These are phyloP conservation scores for Clonostachys chloroleuca DNA, from an alignment of 2,329 filamentous ascomycete genomes.

Conservation along the genomic window DNA sequence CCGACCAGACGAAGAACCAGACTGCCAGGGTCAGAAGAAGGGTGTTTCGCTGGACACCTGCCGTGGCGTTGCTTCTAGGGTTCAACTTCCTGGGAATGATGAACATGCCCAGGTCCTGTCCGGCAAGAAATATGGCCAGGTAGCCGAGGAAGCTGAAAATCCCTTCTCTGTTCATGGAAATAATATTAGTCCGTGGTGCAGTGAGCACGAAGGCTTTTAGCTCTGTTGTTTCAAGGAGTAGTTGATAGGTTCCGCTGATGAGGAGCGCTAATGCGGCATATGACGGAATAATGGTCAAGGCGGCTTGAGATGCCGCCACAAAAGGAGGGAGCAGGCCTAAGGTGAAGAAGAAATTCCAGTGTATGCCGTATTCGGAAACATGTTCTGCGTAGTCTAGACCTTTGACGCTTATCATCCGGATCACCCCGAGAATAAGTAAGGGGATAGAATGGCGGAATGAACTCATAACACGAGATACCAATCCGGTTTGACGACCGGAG, in stretches of 20 bases:
- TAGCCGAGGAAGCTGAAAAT: constrained; percentile 95
- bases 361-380: constrained; percentile 94
- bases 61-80: constrained; percentile 32
- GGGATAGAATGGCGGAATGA: constrained; percentile 81
- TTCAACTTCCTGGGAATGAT: constrained; percentile 61
- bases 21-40: constrained; percentile 60
- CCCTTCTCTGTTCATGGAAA: constrained; percentile 91
- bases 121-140: constrained; percentile 88
- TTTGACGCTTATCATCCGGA: constrained; percentile 86
- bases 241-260: constrained; percentile 67
- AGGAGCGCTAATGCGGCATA: constrained; percentile 71
- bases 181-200: constrained; percentile 70
- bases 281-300: constrained; percentile 67
- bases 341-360: constrained; percentile 99
- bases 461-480: constrained; percentile 54
- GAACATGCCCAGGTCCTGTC: constrained; percentile 77
- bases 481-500: constrained; percentile 40
- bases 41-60: constrained; percentile 43
- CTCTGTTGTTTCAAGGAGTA: constrained; percentile 69
- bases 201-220: constrained; percentile 80
- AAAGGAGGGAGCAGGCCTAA: constrained; percentile 85
- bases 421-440: constrained; percentile 71
- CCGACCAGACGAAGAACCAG: constrained; percentile 65
- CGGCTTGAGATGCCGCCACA: constrained; percentile 74
- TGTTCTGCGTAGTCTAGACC: constrained; percentile 95